Evolutionary conservation across 2,329 filamentous ascomycete genomes (phyloP).

Genomic region (Xylaria sp.): DNA sequence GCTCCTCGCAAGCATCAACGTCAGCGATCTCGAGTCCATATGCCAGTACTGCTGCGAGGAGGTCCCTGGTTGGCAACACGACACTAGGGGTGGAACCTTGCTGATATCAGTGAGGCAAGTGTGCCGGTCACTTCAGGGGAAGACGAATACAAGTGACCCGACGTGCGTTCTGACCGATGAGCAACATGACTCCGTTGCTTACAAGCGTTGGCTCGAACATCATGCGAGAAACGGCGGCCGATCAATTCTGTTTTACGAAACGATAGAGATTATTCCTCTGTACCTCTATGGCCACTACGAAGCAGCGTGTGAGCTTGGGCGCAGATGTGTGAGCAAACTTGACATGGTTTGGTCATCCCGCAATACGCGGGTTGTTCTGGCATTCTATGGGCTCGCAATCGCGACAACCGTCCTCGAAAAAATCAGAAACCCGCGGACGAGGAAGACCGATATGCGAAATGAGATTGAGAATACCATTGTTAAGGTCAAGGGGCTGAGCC

Average conservation of each 20-base stretch:
- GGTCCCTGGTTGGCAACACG: conserved; percentile 64
- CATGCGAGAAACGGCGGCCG: conserved; percentile 56
- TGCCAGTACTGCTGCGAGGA: conserved; percentile 70
- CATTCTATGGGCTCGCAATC: conserved; percentile 57
- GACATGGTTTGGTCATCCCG: conserved; percentile 54
- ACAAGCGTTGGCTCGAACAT: conserved; percentile 53
- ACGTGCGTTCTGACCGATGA: conserved; percentile 60
- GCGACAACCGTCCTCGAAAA: conserved; percentile 47
- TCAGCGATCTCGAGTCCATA: conserved; percentile 63
- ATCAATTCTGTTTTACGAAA: conserved; percentile 63
- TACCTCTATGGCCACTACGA: conserved; percentile 61
- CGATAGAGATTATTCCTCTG: conserved; percentile 56
- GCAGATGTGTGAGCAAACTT: conserved; percentile 42
- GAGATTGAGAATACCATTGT: conserved; percentile 46
- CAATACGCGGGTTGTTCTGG: conserved; percentile 50
- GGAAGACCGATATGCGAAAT: conserved; percentile 39
- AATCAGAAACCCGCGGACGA: conserved; percentile 43
- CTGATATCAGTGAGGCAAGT: conserved; percentile 62
- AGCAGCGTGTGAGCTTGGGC: conserved; percentile 53
- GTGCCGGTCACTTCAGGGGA: conserved; percentile 67
- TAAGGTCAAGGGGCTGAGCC: conserved; percentile 50
- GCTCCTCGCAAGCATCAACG: conserved; percentile 65
- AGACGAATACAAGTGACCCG: conserved; percentile 52
- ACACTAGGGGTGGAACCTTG: conserved; percentile 65
- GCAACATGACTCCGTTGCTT: conserved; percentile 54